phyloP scores from a whole-genome alignment of 257 asterid genomes.

The Solanum tarijense region DNA sequence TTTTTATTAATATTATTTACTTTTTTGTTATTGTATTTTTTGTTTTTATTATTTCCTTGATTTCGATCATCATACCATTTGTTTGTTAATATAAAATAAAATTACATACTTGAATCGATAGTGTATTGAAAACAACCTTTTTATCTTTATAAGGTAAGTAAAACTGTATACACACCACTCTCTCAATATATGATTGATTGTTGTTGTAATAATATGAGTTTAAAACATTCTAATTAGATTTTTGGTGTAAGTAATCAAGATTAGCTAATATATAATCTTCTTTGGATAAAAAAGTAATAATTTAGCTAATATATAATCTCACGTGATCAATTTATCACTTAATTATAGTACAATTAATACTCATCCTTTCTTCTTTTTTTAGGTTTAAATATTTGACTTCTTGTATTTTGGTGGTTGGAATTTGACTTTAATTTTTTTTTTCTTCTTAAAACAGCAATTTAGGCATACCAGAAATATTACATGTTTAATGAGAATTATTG shows the following conservation, averaged over 20 bases:
- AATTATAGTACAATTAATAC: not conserved
- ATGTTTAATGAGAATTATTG: not conserved
- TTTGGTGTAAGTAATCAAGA: not conserved
- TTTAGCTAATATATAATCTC: not conserved
- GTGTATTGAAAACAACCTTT: no score
- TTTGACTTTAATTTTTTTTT: not conserved
- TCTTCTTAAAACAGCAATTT: not conserved
- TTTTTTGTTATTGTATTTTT: not conserved
- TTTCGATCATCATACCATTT: no score
- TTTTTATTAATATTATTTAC: not conserved
- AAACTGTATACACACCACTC: not conserved
- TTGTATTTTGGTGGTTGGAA: not conserved
- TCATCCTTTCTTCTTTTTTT: not conserved
- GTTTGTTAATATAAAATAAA: no score
- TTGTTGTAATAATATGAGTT: not conserved
- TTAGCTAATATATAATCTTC: not conserved
- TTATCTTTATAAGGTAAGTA: not conserved
- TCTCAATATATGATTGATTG: not conserved
- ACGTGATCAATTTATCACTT: not conserved
- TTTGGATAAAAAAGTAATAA: no score
- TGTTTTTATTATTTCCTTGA: no score
- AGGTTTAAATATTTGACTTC: not conserved
- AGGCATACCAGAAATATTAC: not conserved
- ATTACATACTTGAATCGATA: no score
- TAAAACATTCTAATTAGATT: not conserved